Percentiles rank a stretch among this genome's conserved stretches.
Conservation (phyloP, 73 alveolate genomes). For the Paramecium octaurelia region DNA sequence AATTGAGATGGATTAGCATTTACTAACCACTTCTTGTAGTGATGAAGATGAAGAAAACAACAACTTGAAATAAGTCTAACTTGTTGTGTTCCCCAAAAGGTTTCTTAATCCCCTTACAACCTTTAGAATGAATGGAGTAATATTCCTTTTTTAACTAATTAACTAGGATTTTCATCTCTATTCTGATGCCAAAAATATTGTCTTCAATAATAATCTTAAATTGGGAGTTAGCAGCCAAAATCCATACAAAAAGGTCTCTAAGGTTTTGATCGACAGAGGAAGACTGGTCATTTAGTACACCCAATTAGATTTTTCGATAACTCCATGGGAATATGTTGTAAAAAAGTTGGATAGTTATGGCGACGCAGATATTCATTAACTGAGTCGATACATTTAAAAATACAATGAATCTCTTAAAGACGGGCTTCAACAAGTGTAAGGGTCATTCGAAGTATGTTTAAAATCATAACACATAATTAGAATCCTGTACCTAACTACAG, state of each 20-base stretch:
- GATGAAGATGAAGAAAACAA: neutral
- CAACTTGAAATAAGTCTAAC: neutral
- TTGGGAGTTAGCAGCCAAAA: conserved; percentile 23
- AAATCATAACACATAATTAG: neutral
- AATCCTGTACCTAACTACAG: neutral
- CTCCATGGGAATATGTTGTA: conserved; percentile 47
- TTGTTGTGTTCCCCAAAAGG: neutral
- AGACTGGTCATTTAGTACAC: neutral
- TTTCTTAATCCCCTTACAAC: neutral
- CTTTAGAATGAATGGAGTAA: conserved; percentile 41
- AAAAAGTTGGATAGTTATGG: conserved; percentile 7
- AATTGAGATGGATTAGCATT: neutral
- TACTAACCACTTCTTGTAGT: neutral
- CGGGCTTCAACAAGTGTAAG: neutral
- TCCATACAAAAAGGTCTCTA: conserved; percentile 21
- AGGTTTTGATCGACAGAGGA: neutral
- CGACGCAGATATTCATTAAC: neutral
- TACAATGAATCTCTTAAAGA: neutral
- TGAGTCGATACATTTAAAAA: conserved; percentile 5
- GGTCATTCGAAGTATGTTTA: neutral
- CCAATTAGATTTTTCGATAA: neutral
- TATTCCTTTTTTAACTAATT: neutral
- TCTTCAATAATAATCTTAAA: neutral
- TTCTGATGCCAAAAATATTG: conserved; percentile 1
- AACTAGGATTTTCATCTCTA: conserved; percentile 39